Percentiles rank a stretch among this genome's conserved stretches.
phyloP scores from a whole-genome alignment of 139 green algal species.

The Chlamydomonas eustigma region DNA sequence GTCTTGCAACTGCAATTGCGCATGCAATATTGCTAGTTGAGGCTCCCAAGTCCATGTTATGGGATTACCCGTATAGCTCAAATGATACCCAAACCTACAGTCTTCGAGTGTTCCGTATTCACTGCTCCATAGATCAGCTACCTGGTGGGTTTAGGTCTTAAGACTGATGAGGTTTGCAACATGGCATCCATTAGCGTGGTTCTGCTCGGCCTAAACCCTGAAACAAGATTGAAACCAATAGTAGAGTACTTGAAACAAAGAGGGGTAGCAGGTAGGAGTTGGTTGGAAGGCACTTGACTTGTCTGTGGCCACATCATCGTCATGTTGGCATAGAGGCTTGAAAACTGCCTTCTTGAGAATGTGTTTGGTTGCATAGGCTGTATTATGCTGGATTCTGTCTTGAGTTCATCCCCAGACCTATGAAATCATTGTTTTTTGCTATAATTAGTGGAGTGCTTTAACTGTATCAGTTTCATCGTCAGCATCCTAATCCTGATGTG shows the following conservation, averaged over 20 bases:
- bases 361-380: background rate
- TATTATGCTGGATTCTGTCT: too few species aligned
- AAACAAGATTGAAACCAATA: slow-evolving; percentile 41
- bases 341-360: background rate
- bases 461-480: too few species aligned
- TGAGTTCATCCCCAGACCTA: too few species aligned
- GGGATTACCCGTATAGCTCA: too few species aligned
- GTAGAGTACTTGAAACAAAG: slow-evolving; percentile 49
- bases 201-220: slow-evolving; percentile 57
- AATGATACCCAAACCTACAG: too few species aligned
- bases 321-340: background rate
- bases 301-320: background rate
- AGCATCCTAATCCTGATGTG: too few species aligned
- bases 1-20: too few species aligned
- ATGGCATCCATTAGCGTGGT: slow-evolving; percentile 58
- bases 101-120: background rate
- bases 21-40: too few species aligned
- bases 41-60: too few species aligned
- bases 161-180: slow-evolving; percentile 63
- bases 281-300: background rate
- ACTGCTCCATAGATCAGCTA: slow-evolving; percentile 42
- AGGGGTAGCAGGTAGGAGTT: slow-evolving; percentile 36
- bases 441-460: too few species aligned
- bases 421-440: too few species aligned
- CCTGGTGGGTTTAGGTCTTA: slow-evolving; percentile 42